Conservation (phyloP, 1,139 yeast species). For the Lodderomyces beijingensis region DNA sequence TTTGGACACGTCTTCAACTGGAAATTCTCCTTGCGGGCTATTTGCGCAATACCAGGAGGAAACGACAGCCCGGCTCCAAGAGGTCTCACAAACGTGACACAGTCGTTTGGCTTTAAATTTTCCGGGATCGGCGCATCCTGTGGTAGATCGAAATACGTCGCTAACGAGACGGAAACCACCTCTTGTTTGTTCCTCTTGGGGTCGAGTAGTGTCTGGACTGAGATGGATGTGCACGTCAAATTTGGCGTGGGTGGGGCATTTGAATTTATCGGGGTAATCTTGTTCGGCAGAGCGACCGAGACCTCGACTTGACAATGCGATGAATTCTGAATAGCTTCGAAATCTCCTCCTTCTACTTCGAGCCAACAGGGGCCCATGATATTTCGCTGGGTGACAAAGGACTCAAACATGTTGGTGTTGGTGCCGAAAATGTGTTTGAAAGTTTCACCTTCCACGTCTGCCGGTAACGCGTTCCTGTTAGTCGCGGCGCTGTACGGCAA, state of each 20-base stretch:
- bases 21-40: slow-evolving; percentile 49
- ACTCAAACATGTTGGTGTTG: slow-evolving; percentile 69
- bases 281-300: slow-evolving; percentile 47
- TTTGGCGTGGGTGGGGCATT: slow-evolving; percentile 51
- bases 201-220: slow-evolving; percentile 79
- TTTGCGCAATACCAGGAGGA: slow-evolving; percentile 69
- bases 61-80: slow-evolving; percentile 51
- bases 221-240: slow-evolving; percentile 66
- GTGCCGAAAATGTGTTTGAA: slow-evolving; percentile 81
- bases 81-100: slow-evolving; percentile 74
- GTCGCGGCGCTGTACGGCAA: slow-evolving; percentile 67
- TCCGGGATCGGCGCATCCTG: slow-evolving; percentile 70
- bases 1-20: slow-evolving; percentile 57
- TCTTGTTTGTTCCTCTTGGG: slow-evolving; percentile 74
- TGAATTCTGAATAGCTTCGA: slow-evolving; percentile 54
- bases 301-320: slow-evolving; percentile 84
- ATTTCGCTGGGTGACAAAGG: slow-evolving; percentile 75
- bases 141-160: slow-evolving; percentile 61
- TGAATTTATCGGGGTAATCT: slow-evolving; percentile 49
- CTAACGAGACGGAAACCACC: slow-evolving; percentile 74
- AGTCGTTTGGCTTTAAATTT: slow-evolving; percentile 49
- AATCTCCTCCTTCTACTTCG: slow-evolving; percentile 61
- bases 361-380: slow-evolving; percentile 99
- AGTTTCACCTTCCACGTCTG: slow-evolving; percentile 69
- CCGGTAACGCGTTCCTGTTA: slow-evolving; percentile 50